Evolutionary conservation across 2,329 filamentous ascomycete species (phyloP), one percentile per base, ranked within the genome.

Genomic region (Periconia digitata): DNA sequence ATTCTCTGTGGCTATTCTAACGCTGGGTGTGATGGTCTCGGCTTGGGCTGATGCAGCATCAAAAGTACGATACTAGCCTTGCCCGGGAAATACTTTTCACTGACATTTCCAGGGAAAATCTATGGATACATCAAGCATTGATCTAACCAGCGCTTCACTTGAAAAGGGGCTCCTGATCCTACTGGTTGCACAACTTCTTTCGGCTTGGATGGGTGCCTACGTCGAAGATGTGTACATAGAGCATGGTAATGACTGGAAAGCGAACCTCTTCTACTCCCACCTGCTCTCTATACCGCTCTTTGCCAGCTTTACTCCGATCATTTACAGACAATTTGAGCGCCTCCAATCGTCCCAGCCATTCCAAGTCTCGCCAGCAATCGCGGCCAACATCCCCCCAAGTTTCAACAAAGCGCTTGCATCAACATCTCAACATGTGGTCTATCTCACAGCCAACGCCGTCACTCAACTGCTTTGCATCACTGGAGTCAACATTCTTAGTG

Each of bases 401-500:
- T 34, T 70, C 45, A 62, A 60, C 52, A 66, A 63, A 29, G 48
- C 59, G 2, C 54, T 71, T 6, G 62, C 63, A 10, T 66, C 62
- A 10, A 69, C 70, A 15, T 89, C 90, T 7, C 85, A 82, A 57
- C 88, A 91, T 62, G 73, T 94, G 16, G 78, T 85, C 27, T 90
- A 85, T 63, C 78, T 95, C 15, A 74, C 79, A 1, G 79, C 87
- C 53, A 95, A 95, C 62, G 90, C 95, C 0, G 67, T 95, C 41
- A 97, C 94, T 3, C 94, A 99, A 72, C 90, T 96, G 63, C 83
- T 91, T 20, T 99, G 94, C 71, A 97, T 99, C 55, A 88, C 92
- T 3, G 94, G 94, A 1, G 94, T 99, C 48, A 97, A 97, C 60
- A 81, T 96, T n/a, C 79, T 99, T 4, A 92, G 90, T 1, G 89